Evolutionary conservation across 2,329 filamentous ascomycete species (phyloP).

Genomic region (Calonectria montana): DNA sequence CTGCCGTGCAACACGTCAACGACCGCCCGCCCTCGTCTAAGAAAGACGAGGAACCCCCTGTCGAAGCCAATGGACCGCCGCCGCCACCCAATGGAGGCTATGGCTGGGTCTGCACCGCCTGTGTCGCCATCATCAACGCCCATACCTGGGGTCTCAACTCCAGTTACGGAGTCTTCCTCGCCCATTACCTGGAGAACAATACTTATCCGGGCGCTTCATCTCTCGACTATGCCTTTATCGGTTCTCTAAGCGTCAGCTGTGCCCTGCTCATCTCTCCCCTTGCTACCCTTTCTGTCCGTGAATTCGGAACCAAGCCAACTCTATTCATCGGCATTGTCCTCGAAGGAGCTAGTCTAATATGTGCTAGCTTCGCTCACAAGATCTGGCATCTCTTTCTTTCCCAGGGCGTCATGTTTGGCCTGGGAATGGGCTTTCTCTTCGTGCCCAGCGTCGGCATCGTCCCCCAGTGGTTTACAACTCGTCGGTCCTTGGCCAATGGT

Average conservation of each 20-base stretch:
- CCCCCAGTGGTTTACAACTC: conserved; percentile 79
- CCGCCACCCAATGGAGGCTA: conserved; percentile 71
- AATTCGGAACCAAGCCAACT: conserved; percentile 71
- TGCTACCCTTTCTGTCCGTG: conserved; percentile 70
- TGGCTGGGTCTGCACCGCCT: conserved; percentile 56
- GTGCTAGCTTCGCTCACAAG: conserved; percentile 73
- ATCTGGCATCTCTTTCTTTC: conserved; percentile 83
- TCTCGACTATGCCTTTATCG: conserved; percentile 82
- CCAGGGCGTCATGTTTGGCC: conserved; percentile 81
- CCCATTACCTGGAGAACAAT: conserved; percentile 66
- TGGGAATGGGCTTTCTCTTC: conserved; percentile 82
- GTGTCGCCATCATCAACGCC: conserved; percentile 66
- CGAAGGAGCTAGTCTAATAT: conserved; percentile 73
- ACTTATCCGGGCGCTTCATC: conserved; percentile 72
- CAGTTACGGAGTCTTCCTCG: conserved; percentile 63
- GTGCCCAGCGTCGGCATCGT: conserved; percentile 75
- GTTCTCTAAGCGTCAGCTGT: conserved; percentile 52
- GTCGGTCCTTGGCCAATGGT: conserved; percentile 76
- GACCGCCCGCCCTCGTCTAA: conserved; percentile 16
- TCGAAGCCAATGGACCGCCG: conserved; percentile 32
- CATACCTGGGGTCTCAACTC: conserved; percentile 81
- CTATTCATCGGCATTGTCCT: conserved; percentile 74
- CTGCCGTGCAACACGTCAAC: conserved; percentile 25
- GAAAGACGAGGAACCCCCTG: conserved; percentile 23
- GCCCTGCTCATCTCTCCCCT: conserved; percentile 77